Evolutionary conservation across 1,139 yeast species (phyloP).

Genomic region (Spathaspora sp.): DNA sequence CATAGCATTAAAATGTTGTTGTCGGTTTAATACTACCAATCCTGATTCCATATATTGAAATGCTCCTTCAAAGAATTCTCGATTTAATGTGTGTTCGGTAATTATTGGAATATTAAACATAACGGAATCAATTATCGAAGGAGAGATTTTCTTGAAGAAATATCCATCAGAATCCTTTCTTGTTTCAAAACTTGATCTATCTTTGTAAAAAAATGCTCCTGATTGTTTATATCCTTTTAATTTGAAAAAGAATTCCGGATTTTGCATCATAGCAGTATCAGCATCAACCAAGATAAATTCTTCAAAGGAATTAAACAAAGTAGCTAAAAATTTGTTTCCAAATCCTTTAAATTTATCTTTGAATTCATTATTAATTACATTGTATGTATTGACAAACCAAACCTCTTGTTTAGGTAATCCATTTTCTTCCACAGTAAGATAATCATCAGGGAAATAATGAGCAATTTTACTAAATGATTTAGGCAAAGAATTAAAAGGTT

Average conservation of each 20-base stretch:
- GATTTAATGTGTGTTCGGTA: constrained; percentile 29
- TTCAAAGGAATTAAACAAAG: constrained; percentile 49
- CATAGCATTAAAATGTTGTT: constrained; percentile 41
- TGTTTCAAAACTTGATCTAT: constrained; percentile 39
- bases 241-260: constrained; percentile 38
- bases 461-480: constrained; percentile 19
- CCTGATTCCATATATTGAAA: constrained; percentile 56
- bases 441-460: constrained; percentile 24
- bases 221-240: constrained; percentile 31
- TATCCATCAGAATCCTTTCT: constrained; percentile 29
- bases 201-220: constrained; percentile 51
- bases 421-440: constrained; percentile 18
- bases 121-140: constrained; percentile 38
- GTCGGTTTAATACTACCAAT: constrained; percentile 43
- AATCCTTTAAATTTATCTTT: constrained; percentile 33
- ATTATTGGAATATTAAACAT: constrained; percentile 33
- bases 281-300: constrained; percentile 52
- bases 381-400: constrained; percentile 42
- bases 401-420: constrained; percentile 44
- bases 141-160: constrained; percentile 39
- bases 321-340: constrained; percentile 51
- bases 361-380: constrained; percentile 28
- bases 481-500: constrained; percentile 25
- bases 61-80: constrained; percentile 30
- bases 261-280: constrained; percentile 45